phyloP scores from a whole-genome alignment of 2,329 filamentous ascomycete species.

The Fusarium sp. region DNA sequence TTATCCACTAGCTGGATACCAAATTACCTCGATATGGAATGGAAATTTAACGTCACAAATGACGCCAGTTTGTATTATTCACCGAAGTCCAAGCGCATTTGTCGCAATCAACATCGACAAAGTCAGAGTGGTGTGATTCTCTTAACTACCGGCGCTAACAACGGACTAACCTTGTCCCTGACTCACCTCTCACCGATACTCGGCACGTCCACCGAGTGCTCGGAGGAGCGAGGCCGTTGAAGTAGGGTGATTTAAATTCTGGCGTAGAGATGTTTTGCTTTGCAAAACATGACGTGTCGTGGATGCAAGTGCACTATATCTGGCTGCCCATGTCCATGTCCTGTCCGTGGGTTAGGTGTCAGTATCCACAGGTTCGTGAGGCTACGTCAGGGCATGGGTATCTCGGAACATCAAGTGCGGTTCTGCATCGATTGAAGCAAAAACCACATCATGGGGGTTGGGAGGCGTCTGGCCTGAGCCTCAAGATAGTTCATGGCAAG shows the following conservation, averaged over 20 bases:
- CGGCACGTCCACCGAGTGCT: background rate
- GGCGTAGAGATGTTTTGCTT: background rate
- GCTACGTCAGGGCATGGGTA: background rate
- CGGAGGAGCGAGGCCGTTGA: conserved; percentile 17
- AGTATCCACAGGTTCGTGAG: background rate
- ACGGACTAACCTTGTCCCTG: background rate
- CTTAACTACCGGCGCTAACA: conserved; percentile 16
- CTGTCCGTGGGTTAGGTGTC: background rate
- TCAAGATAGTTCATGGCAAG: no score
- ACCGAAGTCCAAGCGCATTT: no score
- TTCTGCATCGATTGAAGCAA: background rate
- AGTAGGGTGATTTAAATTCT: conserved; percentile 9
- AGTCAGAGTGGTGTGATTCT: conserved; percentile 14
- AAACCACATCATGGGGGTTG: background rate
- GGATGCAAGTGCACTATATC: background rate
- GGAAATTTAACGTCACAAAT: no score
- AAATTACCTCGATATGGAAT: no score
- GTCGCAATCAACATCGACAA: background rate
- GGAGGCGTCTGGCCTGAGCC: no score
- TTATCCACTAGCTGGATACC: no score
- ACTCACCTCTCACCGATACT: conserved; percentile 20
- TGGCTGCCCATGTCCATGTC: background rate
- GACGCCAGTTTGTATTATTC: no score
- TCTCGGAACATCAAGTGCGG: conserved; percentile 2
- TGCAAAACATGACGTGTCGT: background rate